phyloP scores from a whole-genome alignment of 345 rosid genomes.

The Citrus sp. region DNA sequence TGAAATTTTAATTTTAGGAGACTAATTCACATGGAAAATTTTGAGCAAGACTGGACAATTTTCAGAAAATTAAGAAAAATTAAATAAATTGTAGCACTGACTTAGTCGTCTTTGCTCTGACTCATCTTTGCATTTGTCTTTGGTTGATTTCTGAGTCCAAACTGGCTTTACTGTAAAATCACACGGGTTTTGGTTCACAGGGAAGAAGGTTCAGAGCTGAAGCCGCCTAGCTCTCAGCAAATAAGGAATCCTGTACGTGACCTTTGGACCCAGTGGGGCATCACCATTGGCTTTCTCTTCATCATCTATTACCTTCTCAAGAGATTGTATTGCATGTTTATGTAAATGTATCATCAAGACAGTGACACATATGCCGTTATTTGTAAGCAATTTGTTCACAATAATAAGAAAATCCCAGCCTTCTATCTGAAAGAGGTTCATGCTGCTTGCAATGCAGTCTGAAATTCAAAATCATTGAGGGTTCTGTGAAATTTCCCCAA shows the following conservation, averaged over 20 bases:
- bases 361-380: background rate
- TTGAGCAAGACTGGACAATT: background rate
- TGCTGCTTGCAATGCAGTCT: background rate
- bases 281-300: conserved; percentile 20
- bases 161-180: background rate
- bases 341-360: background rate
- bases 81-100: background rate
- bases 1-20: background rate
- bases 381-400: background rate
- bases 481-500: background rate
- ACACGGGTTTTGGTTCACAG: conserved; percentile 12
- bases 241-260: background rate
- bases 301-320: conserved; percentile 26
- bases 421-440: background rate
- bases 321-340: conserved; percentile 21
- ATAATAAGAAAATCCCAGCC: conserved; percentile 5
- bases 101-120: background rate
- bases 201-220: background rate
- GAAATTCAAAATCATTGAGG: background rate
- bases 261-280: conserved; percentile 21
- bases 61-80: background rate
- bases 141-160: background rate
- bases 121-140: background rate
- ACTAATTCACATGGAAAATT: background rate
- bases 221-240: background rate